These are phyloP conservation scores for Aspergillus novoparasiticus DNA, from an alignment of 2,329 filamentous ascomycete species.

Conservation along the genomic window DNA sequence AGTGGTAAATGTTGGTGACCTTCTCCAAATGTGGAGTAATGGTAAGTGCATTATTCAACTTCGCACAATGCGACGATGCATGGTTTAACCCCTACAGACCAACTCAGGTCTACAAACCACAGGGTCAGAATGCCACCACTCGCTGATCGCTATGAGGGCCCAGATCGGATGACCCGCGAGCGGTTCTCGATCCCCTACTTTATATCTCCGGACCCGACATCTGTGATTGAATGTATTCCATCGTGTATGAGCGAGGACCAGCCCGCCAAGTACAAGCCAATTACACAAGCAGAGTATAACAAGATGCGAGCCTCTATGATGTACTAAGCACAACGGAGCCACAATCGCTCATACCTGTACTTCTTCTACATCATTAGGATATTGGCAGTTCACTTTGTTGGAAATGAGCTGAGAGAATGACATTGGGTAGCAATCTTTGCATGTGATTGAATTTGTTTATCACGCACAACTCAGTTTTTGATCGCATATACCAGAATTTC, in stretches of 20 bases:
- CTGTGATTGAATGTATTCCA: conserved; percentile 56
- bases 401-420: background rate
- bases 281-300: conserved; percentile 43
- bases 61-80: background rate
- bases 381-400: background rate
- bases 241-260: conserved; percentile 47
- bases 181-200: conserved; percentile 66
- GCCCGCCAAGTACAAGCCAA: conserved; percentile 56
- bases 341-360: background rate
- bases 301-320: conserved; percentile 35
- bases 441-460: background rate
- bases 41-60: conserved; percentile 32
- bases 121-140: conserved; percentile 53
- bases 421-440: background rate
- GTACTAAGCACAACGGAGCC: conserved; percentile 9
- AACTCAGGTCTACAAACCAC: conserved; percentile 57
- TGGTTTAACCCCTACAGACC: conserved; percentile 36
- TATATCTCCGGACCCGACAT: conserved; percentile 53
- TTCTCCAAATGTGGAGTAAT: conserved; percentile 55
- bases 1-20: conserved; percentile 55
- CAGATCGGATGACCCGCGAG: conserved; percentile 49
- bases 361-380: background rate
- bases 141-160: conserved; percentile 40
- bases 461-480: background rate
- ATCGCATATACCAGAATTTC: background rate